These are phyloP conservation scores for Leccinum arenicola DNA, from an alignment of 768 basidiomycete species.

Conservation along the genomic window DNA sequence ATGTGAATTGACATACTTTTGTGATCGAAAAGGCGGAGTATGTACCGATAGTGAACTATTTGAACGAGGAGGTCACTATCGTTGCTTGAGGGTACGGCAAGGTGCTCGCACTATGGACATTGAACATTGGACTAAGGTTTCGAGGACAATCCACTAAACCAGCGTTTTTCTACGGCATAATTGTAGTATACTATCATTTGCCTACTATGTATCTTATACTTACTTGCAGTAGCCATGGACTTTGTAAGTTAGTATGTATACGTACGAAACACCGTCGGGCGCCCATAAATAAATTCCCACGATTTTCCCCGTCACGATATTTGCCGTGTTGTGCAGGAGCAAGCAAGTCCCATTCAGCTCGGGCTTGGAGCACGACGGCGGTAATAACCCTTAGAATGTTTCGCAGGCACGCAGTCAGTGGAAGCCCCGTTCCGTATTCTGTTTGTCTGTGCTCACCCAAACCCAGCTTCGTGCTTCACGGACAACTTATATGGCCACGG, in stretches of 20 bases:
- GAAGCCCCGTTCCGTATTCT: background rate
- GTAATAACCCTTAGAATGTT: slow-evolving; percentile 16
- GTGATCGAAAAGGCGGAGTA: slow-evolving; percentile 9
- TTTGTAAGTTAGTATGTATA: background rate
- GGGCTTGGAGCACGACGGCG: slow-evolving; percentile 3
- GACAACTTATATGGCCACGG: slow-evolving; percentile 21
- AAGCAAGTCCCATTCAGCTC: background rate
- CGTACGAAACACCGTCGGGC: no score
- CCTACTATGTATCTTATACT: no score
- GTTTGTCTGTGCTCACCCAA: background rate
- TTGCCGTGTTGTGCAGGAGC: slow-evolving; percentile 1
- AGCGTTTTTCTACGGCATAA: background rate
- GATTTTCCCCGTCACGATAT: slow-evolving; percentile 8
- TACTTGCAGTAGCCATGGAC: background rate
- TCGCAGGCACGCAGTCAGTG: slow-evolving; percentile 26
- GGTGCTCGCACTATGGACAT: background rate
- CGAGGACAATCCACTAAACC: background rate
- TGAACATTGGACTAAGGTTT: background rate
- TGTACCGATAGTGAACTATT: slow-evolving; percentile 15
- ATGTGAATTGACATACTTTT: background rate
- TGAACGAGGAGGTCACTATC: slow-evolving; percentile 22
- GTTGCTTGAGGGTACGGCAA: background rate
- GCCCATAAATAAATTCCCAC: slow-evolving; percentile 12
- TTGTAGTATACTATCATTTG: background rate
- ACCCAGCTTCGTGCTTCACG: slow-evolving; percentile 25